Evolutionary conservation across 2,329 filamentous ascomycete species (phyloP).

Genomic region (Phyllosticta citriasiana): DNA sequence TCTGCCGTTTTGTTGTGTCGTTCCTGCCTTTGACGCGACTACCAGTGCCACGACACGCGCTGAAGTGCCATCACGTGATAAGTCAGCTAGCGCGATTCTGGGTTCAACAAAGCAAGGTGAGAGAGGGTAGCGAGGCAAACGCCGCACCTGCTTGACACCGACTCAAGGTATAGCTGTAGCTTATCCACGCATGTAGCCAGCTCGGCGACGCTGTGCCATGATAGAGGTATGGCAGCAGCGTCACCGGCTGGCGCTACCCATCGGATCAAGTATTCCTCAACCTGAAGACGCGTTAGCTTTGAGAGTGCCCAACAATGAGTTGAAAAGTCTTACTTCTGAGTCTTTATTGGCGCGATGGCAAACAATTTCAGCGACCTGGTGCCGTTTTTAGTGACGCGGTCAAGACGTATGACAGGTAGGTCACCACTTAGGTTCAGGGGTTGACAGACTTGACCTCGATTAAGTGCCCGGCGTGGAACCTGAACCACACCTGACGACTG

Average conservation of each 20-base stretch:
- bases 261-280: constrained; percentile 2
- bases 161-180: constrained; percentile 34
- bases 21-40: not conserved
- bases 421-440: not conserved
- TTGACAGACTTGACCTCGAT: too few relatives aligned
- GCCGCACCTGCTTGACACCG: constrained; percentile 8
- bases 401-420: not conserved
- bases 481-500: not conserved
- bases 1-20: constrained; percentile 18
- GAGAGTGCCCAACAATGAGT: not conserved
- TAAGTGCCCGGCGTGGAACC: too few relatives aligned
- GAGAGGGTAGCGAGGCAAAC: not conserved
- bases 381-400: not conserved
- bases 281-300: not conserved
- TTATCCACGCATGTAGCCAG: constrained; percentile 28
- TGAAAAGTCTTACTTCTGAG: not conserved
- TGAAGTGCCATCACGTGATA: constrained; percentile 1
- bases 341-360: not conserved
- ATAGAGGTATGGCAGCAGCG: constrained; percentile 21
- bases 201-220: constrained; percentile 36
- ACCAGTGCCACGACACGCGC: not conserved
- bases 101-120: not conserved
- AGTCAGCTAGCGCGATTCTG: not conserved
- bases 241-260: not conserved
- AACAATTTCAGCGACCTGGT: not conserved